phyloP scores from a whole-genome alignment of 768 basidiomycete genomes.

The Aureoboletus auriporus region DNA sequence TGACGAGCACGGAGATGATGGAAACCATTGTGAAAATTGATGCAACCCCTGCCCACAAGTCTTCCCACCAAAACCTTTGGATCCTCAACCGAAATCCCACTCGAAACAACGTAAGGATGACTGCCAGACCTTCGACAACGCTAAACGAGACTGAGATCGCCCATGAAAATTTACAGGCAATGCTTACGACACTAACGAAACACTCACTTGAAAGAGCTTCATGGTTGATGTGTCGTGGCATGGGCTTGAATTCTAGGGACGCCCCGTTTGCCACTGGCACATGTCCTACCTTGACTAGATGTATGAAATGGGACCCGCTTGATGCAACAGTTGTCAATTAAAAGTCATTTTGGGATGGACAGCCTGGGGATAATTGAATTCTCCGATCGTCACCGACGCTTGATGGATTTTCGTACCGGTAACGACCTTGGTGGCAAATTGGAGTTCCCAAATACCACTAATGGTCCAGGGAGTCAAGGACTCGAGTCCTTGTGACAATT shows the following conservation, averaged over 20 bases:
- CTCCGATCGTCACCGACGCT: too few relatives aligned
- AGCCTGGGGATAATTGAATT: too few relatives aligned
- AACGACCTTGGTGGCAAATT: too few relatives aligned
- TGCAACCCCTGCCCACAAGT: slow-evolving; percentile 16
- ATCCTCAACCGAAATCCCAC: slow-evolving; percentile 12
- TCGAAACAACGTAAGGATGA: slow-evolving; percentile 12
- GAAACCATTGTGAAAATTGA: neutral
- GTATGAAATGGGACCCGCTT: too few relatives aligned
- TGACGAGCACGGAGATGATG: neutral
- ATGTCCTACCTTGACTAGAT: neutral
- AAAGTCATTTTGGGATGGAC: too few relatives aligned
- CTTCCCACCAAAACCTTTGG: slow-evolving; percentile 23
- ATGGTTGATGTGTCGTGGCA: neutral
- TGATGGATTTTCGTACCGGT: too few relatives aligned
- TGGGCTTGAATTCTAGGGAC: too few relatives aligned
- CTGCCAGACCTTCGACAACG: slow-evolving; percentile 3
- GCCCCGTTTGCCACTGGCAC: neutral
- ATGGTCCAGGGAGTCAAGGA: too few relatives aligned
- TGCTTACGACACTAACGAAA: neutral
- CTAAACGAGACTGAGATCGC: slow-evolving; percentile 2
- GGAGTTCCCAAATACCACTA: too few relatives aligned
- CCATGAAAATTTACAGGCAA: neutral
- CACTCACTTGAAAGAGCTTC: slow-evolving; percentile 5
- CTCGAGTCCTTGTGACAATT: too few relatives aligned
- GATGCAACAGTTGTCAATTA: too few relatives aligned